A percentile compares a stretch with the other conserved stretches of the same genome.
Conservation (phyloP, 1,284 basidiomycete genomes). For the Leccinum subrobustum region DNA sequence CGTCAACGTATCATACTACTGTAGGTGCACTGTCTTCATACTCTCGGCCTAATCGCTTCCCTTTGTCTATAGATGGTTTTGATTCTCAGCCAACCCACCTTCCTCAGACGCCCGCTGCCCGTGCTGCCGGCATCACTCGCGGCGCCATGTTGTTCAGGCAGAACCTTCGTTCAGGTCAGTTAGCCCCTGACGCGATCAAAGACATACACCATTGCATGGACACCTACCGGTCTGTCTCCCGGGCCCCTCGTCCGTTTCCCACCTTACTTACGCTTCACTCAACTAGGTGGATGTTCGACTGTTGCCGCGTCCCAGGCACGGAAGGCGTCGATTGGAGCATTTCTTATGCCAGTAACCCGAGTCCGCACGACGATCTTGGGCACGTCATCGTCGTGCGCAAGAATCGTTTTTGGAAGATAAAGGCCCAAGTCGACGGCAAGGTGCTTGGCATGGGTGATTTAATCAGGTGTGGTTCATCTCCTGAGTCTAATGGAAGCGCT, state of each 20-base stretch:
- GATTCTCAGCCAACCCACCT: conserved; percentile 61
- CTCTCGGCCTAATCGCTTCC: background rate
- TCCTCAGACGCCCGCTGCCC: conserved; percentile 56
- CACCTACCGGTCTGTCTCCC: conserved; percentile 63
- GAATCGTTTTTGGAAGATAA: conserved; percentile 77
- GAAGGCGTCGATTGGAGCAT: conserved; percentile 76
- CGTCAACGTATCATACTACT: conserved; percentile 82
- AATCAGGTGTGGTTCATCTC: conserved; percentile 45
- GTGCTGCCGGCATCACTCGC: conserved; percentile 73
- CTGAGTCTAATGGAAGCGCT: background rate
- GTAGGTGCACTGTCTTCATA: conserved; percentile 38
- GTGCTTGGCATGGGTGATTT: conserved; percentile 73
- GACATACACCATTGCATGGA: conserved; percentile 85
- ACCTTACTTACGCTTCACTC: background rate
- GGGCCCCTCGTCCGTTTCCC: background rate
- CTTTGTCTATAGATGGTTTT: conserved; percentile 61
- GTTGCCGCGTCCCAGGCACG: conserved; percentile 76
- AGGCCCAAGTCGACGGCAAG: conserved; percentile 52
- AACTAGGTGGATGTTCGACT: conserved; percentile 88
- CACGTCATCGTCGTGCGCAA: conserved; percentile 79
- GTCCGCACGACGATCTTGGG: conserved; percentile 57
- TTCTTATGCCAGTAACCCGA: conserved; percentile 62
- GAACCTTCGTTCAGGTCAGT: conserved; percentile 60
- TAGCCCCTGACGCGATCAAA: conserved; percentile 63
- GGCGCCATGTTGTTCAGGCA: conserved; percentile 73